Conservation (phyloP, 768 basidiomycete species). For the Dioszegia hungarica region DNA sequence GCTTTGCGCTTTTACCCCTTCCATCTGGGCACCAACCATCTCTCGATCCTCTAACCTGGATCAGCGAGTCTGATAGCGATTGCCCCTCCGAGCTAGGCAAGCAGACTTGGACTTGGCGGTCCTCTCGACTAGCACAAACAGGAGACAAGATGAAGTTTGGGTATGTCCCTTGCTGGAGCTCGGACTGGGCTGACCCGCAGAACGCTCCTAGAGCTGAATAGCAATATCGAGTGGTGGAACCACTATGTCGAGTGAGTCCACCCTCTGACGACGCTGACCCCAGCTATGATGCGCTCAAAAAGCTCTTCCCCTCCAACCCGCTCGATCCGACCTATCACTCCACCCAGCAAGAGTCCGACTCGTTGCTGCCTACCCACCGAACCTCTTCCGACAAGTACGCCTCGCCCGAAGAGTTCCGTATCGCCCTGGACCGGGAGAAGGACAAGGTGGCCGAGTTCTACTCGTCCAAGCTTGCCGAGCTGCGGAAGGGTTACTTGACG, state of each 20-base stretch:
- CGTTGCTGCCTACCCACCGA: slow-evolving; percentile 37
- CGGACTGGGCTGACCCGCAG: too few relatives aligned
- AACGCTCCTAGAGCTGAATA: slow-evolving; percentile 49
- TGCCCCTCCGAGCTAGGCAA: too few relatives aligned
- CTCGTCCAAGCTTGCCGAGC: slow-evolving; percentile 65
- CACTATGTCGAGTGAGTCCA: slow-evolving; percentile 48
- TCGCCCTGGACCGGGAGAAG: slow-evolving; percentile 75
- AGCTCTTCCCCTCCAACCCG: slow-evolving; percentile 47
- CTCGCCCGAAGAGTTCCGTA: slow-evolving; percentile 57
- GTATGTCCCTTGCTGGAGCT: too few relatives aligned
- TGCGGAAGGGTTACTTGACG: slow-evolving; percentile 49
- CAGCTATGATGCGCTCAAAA: slow-evolving; percentile 50
- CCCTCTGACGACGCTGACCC: not conserved
- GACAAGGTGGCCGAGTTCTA: slow-evolving; percentile 78
- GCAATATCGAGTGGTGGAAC: slow-evolving; percentile 50
- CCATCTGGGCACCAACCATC: too few relatives aligned
- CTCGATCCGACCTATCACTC: slow-evolving; percentile 43
- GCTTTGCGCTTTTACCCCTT: slow-evolving; percentile 2
- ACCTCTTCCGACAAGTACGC: slow-evolving; percentile 23
- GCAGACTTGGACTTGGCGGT: slow-evolving; percentile 27
- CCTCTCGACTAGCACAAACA: slow-evolving; percentile 16
- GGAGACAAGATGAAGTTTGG: slow-evolving; percentile 49
- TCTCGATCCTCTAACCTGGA: too few relatives aligned
- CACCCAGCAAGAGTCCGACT: slow-evolving; percentile 41
- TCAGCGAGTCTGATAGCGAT: too few relatives aligned